Evolutionary conservation across 768 basidiomycete species (phyloP).

Genomic region (Tricholoma furcatifolium): DNA sequence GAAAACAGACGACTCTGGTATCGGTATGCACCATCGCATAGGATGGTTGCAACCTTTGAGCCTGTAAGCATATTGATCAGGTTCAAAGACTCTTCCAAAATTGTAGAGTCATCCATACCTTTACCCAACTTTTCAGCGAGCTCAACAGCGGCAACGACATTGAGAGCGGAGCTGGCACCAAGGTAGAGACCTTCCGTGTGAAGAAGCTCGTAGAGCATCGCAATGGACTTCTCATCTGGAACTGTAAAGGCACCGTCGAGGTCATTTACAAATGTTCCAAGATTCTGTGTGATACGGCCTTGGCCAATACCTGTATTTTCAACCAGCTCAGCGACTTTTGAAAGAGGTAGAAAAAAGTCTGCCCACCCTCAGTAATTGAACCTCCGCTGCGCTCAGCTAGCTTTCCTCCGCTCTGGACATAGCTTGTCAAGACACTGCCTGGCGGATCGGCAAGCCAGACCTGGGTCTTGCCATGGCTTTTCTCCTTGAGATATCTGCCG

Average conservation of each 20-base stretch:
- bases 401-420: constrained; percentile 77
- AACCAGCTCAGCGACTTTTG: background rate
- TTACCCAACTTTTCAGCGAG: constrained; percentile 82
- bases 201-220: constrained; percentile 90
- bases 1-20: constrained; percentile 97
- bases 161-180: constrained; percentile 91
- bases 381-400: constrained; percentile 77
- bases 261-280: constrained; percentile 76
- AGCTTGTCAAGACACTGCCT: constrained; percentile 87
- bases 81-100: background rate
- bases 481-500: constrained; percentile 82
- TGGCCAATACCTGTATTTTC: constrained; percentile 82
- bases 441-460: constrained; percentile 97
- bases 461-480: constrained; percentile 74
- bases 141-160: constrained; percentile 92
- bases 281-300: constrained; percentile 91
- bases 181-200: constrained; percentile 93
- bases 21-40: constrained; percentile 96
- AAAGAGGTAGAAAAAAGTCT: constrained; percentile 6
- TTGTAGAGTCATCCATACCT: constrained; percentile 40
- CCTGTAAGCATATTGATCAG: constrained; percentile 39
- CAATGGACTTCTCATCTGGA: constrained; percentile 85
- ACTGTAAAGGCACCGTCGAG: constrained; percentile 84
- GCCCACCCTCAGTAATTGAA: constrained; percentile 85
- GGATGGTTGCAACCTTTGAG: constrained; percentile 80